Percentiles rank a stretch among this genome's conserved stretches.
Conservation (phyloP, 805 yeast genomes). For the Lipomyces spencermartinsiae region DNA sequence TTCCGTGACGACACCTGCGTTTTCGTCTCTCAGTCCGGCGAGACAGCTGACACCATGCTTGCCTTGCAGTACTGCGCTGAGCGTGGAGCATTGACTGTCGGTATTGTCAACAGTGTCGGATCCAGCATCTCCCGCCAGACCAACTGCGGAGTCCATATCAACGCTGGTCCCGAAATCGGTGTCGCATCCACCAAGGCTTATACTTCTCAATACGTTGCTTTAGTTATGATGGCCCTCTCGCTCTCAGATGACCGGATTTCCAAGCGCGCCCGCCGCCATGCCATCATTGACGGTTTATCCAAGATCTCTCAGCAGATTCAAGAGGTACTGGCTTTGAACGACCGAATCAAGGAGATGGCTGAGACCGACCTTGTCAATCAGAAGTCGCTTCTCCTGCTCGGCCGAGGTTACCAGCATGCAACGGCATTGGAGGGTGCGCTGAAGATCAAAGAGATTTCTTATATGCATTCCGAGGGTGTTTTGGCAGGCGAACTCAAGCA, state of each 20-base stretch:
- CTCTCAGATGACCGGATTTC: conserved; percentile 90
- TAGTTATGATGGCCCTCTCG: conserved; percentile 96
- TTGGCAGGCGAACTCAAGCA: conserved; percentile 99
- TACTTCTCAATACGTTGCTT: conserved; percentile 96
- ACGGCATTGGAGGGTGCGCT: conserved; percentile 98
- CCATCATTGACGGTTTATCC: conserved; percentile 84
- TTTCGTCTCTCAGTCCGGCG: conserved; percentile 98
- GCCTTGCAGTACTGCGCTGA: conserved; percentile 95
- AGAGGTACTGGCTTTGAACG: conserved; percentile 74
- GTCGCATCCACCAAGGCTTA: conserved; percentile 99
- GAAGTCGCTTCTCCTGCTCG: conserved; percentile 86
- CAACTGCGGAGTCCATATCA: conserved; percentile 98
- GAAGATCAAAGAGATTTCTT: conserved; percentile 96
- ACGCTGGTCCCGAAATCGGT: conserved; percentile 99
- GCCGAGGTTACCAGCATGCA: conserved; percentile 97
- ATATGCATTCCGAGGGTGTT: conserved; percentile 99
- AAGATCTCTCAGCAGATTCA: conserved; percentile 85
- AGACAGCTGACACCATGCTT: conserved; percentile 95
- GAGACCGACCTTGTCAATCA: conserved; percentile 73
- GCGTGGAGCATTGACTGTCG: conserved; percentile 96
- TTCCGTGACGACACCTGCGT: conserved; percentile 98
- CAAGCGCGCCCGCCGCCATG: conserved; percentile 73
- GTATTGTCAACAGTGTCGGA: conserved; percentile 97
- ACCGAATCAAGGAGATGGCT: conserved; percentile 76
- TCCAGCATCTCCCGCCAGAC: conserved; percentile 96